These are phyloP conservation scores for Umbelopsis ramanniana DNA, from an alignment of 192 early-diverging fungal genomes.

Conservation along the genomic window DNA sequence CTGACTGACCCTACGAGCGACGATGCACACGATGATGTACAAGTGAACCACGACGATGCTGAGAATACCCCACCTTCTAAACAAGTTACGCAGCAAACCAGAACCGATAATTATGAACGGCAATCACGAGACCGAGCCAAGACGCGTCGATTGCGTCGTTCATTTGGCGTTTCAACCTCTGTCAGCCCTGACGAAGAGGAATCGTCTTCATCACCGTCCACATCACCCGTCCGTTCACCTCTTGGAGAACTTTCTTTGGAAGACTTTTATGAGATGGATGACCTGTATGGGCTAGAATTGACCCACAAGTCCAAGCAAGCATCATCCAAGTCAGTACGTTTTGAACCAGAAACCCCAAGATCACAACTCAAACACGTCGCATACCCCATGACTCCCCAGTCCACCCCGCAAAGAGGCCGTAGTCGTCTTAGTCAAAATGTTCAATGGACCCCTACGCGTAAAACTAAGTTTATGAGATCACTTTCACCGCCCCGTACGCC, in stretches of 20 bases:
- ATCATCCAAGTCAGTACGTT: constrained; percentile 2
- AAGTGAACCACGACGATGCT: not conserved
- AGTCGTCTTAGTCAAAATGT: constrained; percentile 15
- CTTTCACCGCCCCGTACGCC: constrained; percentile 15
- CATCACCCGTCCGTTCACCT: not conserved
- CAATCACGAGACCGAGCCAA: constrained; percentile 15
- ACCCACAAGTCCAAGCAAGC: constrained; percentile 2
- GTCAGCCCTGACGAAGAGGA: constrained; percentile 1
- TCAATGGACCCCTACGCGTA: constrained; percentile 17
- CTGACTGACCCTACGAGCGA: not conserved
- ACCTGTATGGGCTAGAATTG: constrained; percentile 17
- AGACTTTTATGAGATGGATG: constrained; percentile 17
- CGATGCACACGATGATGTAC: not conserved
- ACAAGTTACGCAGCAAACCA: not conserved
- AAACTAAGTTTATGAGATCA: constrained; percentile 16
- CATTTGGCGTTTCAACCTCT: not conserved
- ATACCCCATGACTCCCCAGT: constrained; percentile 11
- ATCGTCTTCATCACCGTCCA: not conserved
- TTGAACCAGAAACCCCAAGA: constrained; percentile 3
- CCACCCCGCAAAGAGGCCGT: constrained; percentile 8
- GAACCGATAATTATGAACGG: constrained; percentile 13
- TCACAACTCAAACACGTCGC: not conserved
- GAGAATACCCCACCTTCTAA: constrained; percentile 20
- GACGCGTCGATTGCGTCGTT: not conserved
- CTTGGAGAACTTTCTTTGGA: constrained; percentile 8